phyloP scores from a whole-genome alignment of 1,284 basidiomycete genomes.

The Trametes sp. region DNA sequence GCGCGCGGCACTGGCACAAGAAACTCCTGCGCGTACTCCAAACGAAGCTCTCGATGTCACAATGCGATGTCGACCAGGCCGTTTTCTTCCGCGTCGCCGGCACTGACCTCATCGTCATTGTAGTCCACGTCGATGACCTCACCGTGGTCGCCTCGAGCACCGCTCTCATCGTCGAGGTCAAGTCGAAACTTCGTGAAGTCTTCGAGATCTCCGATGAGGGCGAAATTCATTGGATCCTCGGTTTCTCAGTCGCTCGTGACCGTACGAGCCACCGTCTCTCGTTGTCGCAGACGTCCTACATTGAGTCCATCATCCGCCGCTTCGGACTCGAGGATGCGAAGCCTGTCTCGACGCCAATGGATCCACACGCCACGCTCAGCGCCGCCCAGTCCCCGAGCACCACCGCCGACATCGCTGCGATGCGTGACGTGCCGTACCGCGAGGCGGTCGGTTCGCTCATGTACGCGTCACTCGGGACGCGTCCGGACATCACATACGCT shows the following conservation, averaged over 20 bases:
- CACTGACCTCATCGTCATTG: constrained; percentile 16
- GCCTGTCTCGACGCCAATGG: neutral
- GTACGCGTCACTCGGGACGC: constrained; percentile 8
- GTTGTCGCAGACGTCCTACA: constrained; percentile 38
- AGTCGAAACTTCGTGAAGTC: constrained; percentile 32
- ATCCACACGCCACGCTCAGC: constrained; percentile 5
- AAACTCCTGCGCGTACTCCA: constrained; percentile 16
- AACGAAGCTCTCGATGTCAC: constrained; percentile 14
- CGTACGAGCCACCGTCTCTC: constrained; percentile 32
- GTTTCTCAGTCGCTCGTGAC: constrained; percentile 42
- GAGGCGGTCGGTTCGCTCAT: constrained; percentile 16
- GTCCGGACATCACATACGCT: constrained; percentile 23
- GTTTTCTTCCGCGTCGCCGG: constrained; percentile 27
- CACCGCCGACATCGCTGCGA: neutral
- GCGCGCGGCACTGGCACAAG: constrained; percentile 29
- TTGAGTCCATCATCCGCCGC: constrained; percentile 35
- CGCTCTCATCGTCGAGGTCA: constrained; percentile 18
- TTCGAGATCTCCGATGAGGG: constrained; percentile 45
- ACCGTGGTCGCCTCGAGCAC: constrained; percentile 35
- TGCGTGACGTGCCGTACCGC: constrained; percentile 10
- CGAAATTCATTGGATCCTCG: constrained; percentile 40
- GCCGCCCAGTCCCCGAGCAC: constrained; percentile 33
- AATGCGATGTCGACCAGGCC: constrained; percentile 30
- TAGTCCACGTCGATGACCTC: constrained; percentile 38
- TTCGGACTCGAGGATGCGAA: constrained; percentile 18